These are phyloP conservation scores for Fusarium pseudograminearum DNA, from an alignment of 2,329 filamentous ascomycete genomes.

Conservation along the genomic window DNA sequence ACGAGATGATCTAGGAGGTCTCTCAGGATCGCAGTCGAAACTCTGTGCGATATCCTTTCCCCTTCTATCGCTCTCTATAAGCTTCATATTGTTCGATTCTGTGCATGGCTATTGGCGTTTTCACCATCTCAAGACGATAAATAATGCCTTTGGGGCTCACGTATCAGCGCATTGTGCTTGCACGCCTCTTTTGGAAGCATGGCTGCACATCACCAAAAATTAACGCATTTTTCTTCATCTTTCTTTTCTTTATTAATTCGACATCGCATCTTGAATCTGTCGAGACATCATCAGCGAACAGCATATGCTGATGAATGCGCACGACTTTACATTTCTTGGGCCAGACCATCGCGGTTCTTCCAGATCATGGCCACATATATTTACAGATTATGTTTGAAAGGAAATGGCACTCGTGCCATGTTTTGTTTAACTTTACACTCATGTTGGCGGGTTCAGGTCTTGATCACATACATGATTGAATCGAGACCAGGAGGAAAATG, in stretches of 20 bases:
- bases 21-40: slow-evolving; percentile 13
- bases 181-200: not conserved
- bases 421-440: slow-evolving; percentile 23
- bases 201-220: slow-evolving; percentile 4
- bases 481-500: slow-evolving; percentile 23
- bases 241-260: slow-evolving; percentile 10
- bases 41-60: slow-evolving; percentile 20
- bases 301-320: slow-evolving; percentile 8
- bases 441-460: slow-evolving; percentile 1
- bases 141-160: slow-evolving; percentile 28
- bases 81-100: slow-evolving; percentile 41
- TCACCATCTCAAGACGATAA: slow-evolving; percentile 39
- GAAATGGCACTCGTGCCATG: slow-evolving; percentile 20
- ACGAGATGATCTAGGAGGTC: slow-evolving; percentile 65
- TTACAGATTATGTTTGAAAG: slow-evolving; percentile 44
- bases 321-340: slow-evolving; percentile 38
- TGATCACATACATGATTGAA: slow-evolving; percentile 18
- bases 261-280: slow-evolving; percentile 14
- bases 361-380: slow-evolving; percentile 20
- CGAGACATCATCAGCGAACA: slow-evolving; percentile 2
- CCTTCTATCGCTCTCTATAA: slow-evolving; percentile 40
- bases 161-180: slow-evolving; percentile 19
- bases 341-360: slow-evolving; percentile 20
- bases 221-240: slow-evolving; percentile 4
- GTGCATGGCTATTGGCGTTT: slow-evolving; percentile 58